Conservation (phyloP, 2,329 filamentous ascomycete genomes). For the Xylaria sp. region DNA sequence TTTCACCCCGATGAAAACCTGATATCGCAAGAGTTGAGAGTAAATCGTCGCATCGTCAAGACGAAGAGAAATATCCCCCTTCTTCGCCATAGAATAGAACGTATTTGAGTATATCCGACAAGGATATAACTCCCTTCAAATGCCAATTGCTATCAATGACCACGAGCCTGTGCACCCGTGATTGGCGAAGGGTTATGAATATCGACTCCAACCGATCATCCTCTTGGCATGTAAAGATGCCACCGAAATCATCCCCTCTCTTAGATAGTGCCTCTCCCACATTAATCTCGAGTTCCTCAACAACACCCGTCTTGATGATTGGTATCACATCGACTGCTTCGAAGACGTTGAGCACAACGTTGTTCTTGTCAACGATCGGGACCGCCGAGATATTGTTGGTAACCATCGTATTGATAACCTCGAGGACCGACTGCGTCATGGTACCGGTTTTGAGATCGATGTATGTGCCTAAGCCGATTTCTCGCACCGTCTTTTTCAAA, state of each 20-base stretch:
- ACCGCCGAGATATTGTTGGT: constrained; percentile 91
- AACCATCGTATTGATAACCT: constrained; percentile 91
- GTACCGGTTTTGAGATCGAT: constrained; percentile 70
- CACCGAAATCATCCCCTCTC: constrained; percentile 83
- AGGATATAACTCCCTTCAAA: constrained; percentile 81
- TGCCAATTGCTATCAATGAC: constrained; percentile 86
- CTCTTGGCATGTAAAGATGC: constrained; percentile 92
- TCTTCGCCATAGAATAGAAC: constrained; percentile 77
- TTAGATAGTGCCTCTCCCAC: constrained; percentile 87
- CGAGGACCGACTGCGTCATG: constrained; percentile 88
- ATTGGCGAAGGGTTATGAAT: constrained; percentile 94
- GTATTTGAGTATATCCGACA: constrained; percentile 96
- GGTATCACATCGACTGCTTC: constrained; percentile 97
- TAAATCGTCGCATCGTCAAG: constrained; percentile 12
- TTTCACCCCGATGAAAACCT: constrained; percentile 9
- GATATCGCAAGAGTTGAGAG: constrained; percentile 11
- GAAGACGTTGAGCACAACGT: constrained; percentile 85
- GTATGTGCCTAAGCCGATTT: constrained; percentile 83
- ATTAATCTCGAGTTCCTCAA: constrained; percentile 80
- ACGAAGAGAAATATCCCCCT: constrained; percentile 38
- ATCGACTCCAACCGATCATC: constrained; percentile 91
- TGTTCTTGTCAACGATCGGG: constrained; percentile 77
- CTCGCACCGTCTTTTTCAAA: constrained; percentile 78
- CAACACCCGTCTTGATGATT: constrained; percentile 86
- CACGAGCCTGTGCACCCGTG: constrained; percentile 85